Base-by-base conservation (phyloP, 345 rosid genomes). In the Microcos paniculata region DNA sequence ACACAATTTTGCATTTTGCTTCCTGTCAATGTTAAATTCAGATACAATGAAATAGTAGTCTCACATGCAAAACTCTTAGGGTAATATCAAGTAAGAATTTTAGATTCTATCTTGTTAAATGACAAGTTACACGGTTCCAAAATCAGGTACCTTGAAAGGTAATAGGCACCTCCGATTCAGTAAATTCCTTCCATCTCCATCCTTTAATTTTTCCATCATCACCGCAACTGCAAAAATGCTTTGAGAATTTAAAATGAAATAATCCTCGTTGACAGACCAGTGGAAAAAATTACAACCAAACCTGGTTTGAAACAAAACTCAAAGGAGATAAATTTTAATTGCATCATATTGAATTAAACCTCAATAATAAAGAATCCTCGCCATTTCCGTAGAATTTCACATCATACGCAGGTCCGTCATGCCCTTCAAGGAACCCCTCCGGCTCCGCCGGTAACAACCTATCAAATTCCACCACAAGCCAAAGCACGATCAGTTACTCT, bases 171-270 rank as follows among this genome's bases (percentile, higher is more conserved):
- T 88, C 86, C 8, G 88, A 80, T 71, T 81, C 80, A 4, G 33
- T 4, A 79, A 88, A 80, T 70, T 90, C 92, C 71, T 79, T 89
- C 99, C 99, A 93, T 62, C 78, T 88, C 98, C 99, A 96, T 79
- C 99, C 99, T 21, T 89, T 76, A 74, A 96, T 87, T 79, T 88
- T 81, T 43, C 99, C 99, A 86, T 96, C 98, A 78, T 96, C 99
- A 51, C 99, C 98, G 81, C 99, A 96, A 75, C 99, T 96, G 70
- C 78, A 86, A 8, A 52, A 73, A 40, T 33, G 3, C 19, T 63
- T 73, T 7, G 0, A 58, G 4, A 43, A 62, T 42, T 26, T 26
- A 0, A 28, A 11, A 6, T 14, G 14, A 7, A 59, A 42, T 43
- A 42, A 72, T 9, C 18, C 4, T 24, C 40, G 49, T 8, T 55